Base-by-base conservation (phyloP, 2,329 filamentous ascomycete species). In the Blastomyces percursus region DNA sequence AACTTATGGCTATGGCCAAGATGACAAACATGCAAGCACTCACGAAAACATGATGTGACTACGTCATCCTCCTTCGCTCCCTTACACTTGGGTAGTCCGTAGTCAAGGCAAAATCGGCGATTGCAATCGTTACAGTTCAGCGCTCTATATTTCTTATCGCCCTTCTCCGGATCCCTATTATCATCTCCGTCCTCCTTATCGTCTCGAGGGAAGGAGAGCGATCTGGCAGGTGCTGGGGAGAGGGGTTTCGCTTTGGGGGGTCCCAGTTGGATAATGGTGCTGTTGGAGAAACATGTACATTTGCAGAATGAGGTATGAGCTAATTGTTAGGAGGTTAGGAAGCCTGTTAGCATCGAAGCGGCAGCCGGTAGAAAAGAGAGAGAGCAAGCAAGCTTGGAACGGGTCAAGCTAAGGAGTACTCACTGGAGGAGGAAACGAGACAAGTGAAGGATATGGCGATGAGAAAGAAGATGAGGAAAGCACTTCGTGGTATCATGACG, bases 221-320 rank as follows among this genome's bases (percentile, higher is more conserved):
- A 42, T 61, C 54, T 40, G 16, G 51, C 55, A 35, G 24, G 8
- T 30, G 63, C 30, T 51, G 65, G 64, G 52, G 67, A 62, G 52
- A 6, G 4, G 21, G 66, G 35, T 30, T 59, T 72, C 30, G 67
- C 67, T 27, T 74, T 72, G 55, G 76, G 75, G 9, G 79, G 78
- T 65, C 84, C 80, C 63, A 88, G 81, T 21, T 84, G 82, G 66
- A 88, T 87, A 60, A 88, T 86, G 61, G 84, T 87, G 75, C 81
- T 85, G 71, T 88, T 87, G 59, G 80, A 80, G 74, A 84, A 84
- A 73, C 86, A 88, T 62, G 84, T 87, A 72, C 86, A 88, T 82
- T 88, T 88, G 81, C 86, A 88, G 75, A 87, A 88, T 63, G 84
- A 86, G 19, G 84, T 83, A 14, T 75, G 75, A 11, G 71, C 75